Percentiles rank a stretch among this genome's conserved stretches.
These are phyloP conservation scores for Psilocybe tampanensis DNA, from an alignment of 768 basidiomycete genomes.

Conservation along the genomic window DNA sequence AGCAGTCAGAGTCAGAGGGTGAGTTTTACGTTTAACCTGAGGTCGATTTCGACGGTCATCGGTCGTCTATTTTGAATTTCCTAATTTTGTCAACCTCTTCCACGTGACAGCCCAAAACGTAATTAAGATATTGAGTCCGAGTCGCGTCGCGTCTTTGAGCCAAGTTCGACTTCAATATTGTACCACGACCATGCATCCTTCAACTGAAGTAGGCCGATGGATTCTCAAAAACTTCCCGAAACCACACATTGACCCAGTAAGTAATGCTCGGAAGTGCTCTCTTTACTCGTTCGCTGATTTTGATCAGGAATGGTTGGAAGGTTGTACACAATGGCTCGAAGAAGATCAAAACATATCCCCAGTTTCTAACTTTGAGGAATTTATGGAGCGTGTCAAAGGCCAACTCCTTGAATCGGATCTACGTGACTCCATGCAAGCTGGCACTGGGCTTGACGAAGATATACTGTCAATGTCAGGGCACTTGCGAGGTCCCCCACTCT, in stretches of 20 bases:
- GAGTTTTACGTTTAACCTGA: neutral
- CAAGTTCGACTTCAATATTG: neutral
- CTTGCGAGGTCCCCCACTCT: conserved; percentile 49
- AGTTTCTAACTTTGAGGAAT: conserved; percentile 46
- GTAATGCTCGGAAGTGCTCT: conserved; percentile 15
- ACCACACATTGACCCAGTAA: conserved; percentile 66
- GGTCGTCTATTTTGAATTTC: too few species aligned
- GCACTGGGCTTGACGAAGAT: conserved; percentile 66
- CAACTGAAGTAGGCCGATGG: conserved; percentile 49
- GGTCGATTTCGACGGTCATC: neutral
- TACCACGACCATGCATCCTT: conserved; percentile 24
- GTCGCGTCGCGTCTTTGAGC: conserved; percentile 24
- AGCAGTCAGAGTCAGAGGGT: neutral
- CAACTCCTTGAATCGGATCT: conserved; percentile 79
- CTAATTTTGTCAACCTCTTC: too few species aligned
- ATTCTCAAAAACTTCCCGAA: conserved; percentile 56
- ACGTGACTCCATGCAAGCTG: conserved; percentile 66
- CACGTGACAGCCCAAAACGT: conserved; percentile 18
- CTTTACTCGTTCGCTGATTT: conserved; percentile 5
- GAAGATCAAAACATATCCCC: conserved; percentile 50
- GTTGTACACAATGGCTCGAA: conserved; percentile 68
- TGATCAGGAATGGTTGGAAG: conserved; percentile 74
- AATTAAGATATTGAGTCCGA: neutral
- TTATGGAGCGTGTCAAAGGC: conserved; percentile 55
- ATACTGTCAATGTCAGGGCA: conserved; percentile 37